Evolutionary conservation across 139 green algal genomes (phyloP).

Genomic region (Chlorella sp.): DNA sequence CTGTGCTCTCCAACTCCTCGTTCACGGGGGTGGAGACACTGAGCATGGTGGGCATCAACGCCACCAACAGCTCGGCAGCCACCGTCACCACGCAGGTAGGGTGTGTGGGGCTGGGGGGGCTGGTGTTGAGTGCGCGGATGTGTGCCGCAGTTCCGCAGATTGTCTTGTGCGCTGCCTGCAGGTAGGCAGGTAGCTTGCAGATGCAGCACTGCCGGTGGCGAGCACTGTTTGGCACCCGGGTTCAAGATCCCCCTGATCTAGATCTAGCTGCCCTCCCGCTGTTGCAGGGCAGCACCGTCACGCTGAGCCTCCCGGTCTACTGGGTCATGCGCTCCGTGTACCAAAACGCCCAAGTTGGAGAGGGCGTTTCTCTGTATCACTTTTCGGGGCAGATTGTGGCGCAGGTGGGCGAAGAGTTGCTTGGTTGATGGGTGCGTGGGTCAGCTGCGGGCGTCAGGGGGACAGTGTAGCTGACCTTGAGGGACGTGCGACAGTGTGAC

Average conservation of each 20-base stretch:
- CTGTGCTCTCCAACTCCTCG: not conserved
- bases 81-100: not conserved
- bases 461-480: too few relatives aligned
- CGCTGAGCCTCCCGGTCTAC: not conserved
- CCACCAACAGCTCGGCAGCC: not conserved
- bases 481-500: too few relatives aligned
- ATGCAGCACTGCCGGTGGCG: too few relatives aligned
- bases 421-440: too few relatives aligned
- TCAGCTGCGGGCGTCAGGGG: too few relatives aligned
- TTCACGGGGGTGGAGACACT: not conserved
- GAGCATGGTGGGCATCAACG: not conserved
- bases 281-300: slow-evolving; percentile 13
- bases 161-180: not conserved
- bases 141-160: not conserved
- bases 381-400: slow-evolving; percentile 7
- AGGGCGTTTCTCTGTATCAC: not conserved
- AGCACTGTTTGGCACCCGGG: too few relatives aligned
- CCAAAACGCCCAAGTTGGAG: too few relatives aligned
- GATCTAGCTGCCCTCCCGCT: too few relatives aligned
- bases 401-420: too few relatives aligned
- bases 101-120: not conserved
- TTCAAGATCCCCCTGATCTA: too few relatives aligned
- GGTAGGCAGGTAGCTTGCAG: too few relatives aligned
- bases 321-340: not conserved
- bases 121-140: not conserved